Evolutionary conservation across 2,329 filamentous ascomycete genomes (phyloP), one percentile per base, ranked within the genome.

Genomic region (Acephala macrosclerotiorum): DNA sequence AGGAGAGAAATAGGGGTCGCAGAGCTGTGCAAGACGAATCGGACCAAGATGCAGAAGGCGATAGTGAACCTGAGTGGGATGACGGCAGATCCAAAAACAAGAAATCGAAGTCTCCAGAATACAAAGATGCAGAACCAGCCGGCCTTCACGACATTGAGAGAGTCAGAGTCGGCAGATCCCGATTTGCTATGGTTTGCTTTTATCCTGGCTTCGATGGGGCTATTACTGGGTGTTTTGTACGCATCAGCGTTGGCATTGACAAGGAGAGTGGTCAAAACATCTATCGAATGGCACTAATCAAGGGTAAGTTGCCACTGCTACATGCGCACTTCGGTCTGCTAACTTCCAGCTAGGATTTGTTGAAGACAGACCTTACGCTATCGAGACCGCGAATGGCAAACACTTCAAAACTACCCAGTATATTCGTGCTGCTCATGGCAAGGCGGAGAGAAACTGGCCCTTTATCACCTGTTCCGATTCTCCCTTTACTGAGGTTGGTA

Each of bases 111-210:
- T 66, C 77, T 78, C 60, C 79, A 26, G 74, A 75, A 59, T 70
- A 70, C 0, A 86, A 85, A 1, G 85, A 87, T 60, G 72, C 84
- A 36, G 90, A 89, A 69, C 90, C 89, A 29, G 88, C 92, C 1
- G 88, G 91, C 40, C 82, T 97, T 22, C 85, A 85, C n/a, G 93
- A 98, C 77, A 89, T 95, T 70, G 91, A 98, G 75, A 88, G 92
- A 59, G 88, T 95, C 61, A 89, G 93, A 64, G 87, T 99, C 65
- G 93, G 94, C 58, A 88, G 96, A 68, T 91, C 87, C 71, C 92
- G 94, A 75, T 97, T 99, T 77, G 91, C 91, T 7, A 89, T 95
- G 74, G 91, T 97, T 63, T 97, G 94, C 83, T 97, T 97, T 81
- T 95, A 94, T 72, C 96, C 96, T 12, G 90, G 90, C 3, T 97